A percentile compares a stretch with the other conserved stretches of the same genome.
Evolutionary conservation across 2,329 filamentous ascomycete genomes (phyloP).

Genomic region (Xenoacremonium recifei): DNA sequence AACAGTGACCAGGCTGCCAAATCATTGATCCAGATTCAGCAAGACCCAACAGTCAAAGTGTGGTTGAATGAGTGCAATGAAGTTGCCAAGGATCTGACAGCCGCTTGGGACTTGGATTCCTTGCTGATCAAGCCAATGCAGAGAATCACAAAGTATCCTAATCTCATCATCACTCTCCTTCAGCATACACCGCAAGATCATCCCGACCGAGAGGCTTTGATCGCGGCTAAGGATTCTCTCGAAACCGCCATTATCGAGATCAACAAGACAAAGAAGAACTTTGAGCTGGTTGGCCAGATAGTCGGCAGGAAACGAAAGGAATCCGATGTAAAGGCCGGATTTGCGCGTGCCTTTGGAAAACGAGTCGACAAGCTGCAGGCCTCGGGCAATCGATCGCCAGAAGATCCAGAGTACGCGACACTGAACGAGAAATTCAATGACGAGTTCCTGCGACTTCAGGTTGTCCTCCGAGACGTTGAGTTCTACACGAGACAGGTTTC

Average conservation of each 20-base stretch:
- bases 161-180: slow-evolving; percentile 77
- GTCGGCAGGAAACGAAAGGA: slow-evolving; percentile 84
- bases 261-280: slow-evolving; percentile 93
- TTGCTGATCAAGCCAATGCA: slow-evolving; percentile 97
- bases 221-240: slow-evolving; percentile 49
- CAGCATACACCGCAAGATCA: slow-evolving; percentile 79
- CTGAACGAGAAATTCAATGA: slow-evolving; percentile 86
- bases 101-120: slow-evolving; percentile 92
- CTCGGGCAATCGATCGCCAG: slow-evolving; percentile 58
- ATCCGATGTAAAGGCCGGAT: slow-evolving; percentile 78
- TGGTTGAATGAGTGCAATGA: slow-evolving; percentile 94
- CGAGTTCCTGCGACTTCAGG: slow-evolving; percentile 87
- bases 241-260: slow-evolving; percentile 78
- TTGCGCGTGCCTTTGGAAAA: slow-evolving; percentile 87
- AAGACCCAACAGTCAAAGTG: slow-evolving; percentile 65
- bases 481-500: slow-evolving; percentile 82
- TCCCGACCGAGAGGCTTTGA: slow-evolving; percentile 71
- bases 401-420: slow-evolving; percentile 79
- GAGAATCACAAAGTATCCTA: slow-evolving; percentile 88
- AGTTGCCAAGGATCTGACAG: slow-evolving; percentile 87
- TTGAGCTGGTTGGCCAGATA: slow-evolving; percentile 87
- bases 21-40: slow-evolving; percentile 60
- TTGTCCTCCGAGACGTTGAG: slow-evolving; percentile 91
- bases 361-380: slow-evolving; percentile 81
- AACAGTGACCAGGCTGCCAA: slow-evolving; percentile 63